phyloP scores from a whole-genome alignment of 495 filamentous ascomycete genomes.

The Penicillium salamii region DNA sequence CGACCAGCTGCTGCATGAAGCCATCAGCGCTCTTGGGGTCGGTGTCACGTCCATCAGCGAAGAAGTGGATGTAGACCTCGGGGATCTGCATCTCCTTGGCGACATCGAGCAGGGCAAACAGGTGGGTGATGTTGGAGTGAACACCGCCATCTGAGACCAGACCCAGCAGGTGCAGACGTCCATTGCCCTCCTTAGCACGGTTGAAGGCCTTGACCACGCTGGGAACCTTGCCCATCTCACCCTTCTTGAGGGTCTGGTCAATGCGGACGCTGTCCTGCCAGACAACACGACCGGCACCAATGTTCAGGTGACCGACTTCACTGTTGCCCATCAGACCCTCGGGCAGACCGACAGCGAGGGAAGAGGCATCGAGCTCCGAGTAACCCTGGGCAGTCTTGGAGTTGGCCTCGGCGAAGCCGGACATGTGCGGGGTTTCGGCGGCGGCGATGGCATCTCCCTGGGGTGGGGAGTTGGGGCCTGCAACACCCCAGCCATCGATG shows the following conservation, averaged over 20 bases:
- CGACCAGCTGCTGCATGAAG: conserved; percentile 82
- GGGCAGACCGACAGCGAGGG: conserved; percentile 89
- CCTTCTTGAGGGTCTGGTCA: conserved; percentile 90
- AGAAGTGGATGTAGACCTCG: conserved; percentile 97
- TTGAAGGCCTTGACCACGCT: conserved; percentile 75
- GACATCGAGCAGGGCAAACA: conserved; percentile 79
- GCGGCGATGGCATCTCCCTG: conserved; percentile 92
- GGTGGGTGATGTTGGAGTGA: conserved; percentile 90
- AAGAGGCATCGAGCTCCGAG: conserved; percentile 90
- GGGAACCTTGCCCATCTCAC: conserved; percentile 71
- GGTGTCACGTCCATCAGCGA: conserved; percentile 95
- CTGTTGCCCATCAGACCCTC: conserved; percentile 99
- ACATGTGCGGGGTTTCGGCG: conserved; percentile 90
- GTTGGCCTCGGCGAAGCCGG: conserved; percentile 60
- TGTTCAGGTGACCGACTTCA: conserved; percentile 97
- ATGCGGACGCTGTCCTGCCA: conserved; percentile 99
- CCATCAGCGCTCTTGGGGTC: conserved; percentile 87
- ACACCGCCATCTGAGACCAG: conserved; percentile 94
- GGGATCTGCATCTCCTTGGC: conserved; percentile 86
- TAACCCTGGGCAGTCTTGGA: conserved; percentile 72
- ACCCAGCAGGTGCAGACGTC: conserved; percentile 86
- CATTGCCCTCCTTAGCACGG: conserved; percentile 81
- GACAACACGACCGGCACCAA: conserved; percentile 94
- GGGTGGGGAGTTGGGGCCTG: conserved; percentile 69
- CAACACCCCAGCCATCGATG: conserved; percentile 97